Evolutionary conservation across 129 eudicot genomes (phyloP).

Genomic region (Lactuca saligna): DNA sequence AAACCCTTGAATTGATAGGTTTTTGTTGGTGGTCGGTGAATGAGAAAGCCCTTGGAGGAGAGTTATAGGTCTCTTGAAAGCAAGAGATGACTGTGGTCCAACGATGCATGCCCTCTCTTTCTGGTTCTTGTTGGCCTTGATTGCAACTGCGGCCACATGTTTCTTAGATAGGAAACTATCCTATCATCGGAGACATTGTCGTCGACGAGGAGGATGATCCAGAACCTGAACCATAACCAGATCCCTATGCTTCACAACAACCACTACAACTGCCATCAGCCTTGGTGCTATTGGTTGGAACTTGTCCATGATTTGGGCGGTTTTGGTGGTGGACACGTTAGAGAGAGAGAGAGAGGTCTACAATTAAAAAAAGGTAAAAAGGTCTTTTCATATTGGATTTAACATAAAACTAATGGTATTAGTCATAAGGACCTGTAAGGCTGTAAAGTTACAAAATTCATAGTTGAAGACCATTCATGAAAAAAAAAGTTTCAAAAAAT

Average conservation of each 20-base stretch:
- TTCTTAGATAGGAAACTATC: slow-evolving; percentile 61
- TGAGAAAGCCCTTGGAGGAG: slow-evolving; percentile 46
- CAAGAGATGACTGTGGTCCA: slow-evolving; percentile 37
- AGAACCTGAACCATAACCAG: not conserved
- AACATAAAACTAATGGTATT: no score
- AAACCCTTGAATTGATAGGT: slow-evolving; percentile 39
- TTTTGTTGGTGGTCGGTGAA: slow-evolving; percentile 24
- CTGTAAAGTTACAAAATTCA: no score
- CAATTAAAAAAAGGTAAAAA: no score
- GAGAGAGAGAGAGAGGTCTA: no score
- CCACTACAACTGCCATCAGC: slow-evolving; percentile 26
- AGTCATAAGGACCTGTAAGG: no score
- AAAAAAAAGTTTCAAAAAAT: no score
- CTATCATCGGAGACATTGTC: slow-evolving; percentile 42
- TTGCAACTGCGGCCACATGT: slow-evolving; percentile 73
- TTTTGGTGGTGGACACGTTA: slow-evolving; percentile 43
- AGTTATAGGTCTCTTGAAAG: slow-evolving; percentile 47
- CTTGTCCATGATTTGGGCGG: slow-evolving; percentile 80
- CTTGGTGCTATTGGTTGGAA: slow-evolving; percentile 86
- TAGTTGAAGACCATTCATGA: no score
- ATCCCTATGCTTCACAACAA: not conserved
- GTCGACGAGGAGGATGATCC: slow-evolving; percentile 28
- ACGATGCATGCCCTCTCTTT: slow-evolving; percentile 57
- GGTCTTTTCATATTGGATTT: no score
- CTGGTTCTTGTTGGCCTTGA: slow-evolving; percentile 77